Evolutionary conservation across 2,329 filamentous ascomycete species (phyloP).

Genomic region (Paradendryphiella salina): DNA sequence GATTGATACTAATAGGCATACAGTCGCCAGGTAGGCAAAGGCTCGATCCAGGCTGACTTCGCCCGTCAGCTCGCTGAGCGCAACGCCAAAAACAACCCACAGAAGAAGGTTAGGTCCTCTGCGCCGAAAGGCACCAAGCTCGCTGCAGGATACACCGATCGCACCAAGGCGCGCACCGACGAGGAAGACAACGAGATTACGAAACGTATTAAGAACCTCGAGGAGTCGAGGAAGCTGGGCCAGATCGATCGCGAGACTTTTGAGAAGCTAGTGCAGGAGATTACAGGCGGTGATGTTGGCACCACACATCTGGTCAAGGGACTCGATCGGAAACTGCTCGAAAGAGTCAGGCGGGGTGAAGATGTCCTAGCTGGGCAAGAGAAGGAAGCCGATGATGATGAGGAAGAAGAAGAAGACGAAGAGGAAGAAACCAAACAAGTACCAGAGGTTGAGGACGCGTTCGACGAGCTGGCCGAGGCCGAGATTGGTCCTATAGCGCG

Average conservation of each 20-base stretch:
- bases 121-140: slow-evolving; percentile 83
- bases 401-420: slow-evolving; percentile 26
- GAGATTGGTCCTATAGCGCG: slow-evolving; percentile 70
- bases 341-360: slow-evolving; percentile 70
- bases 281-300: slow-evolving; percentile 76
- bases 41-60: slow-evolving; percentile 66
- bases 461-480: slow-evolving; percentile 62
- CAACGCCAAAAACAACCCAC: slow-evolving; percentile 56
- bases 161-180: slow-evolving; percentile 65
- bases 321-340: slow-evolving; percentile 79
- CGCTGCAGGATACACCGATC: slow-evolving; percentile 80
- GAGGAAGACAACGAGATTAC: slow-evolving; percentile 61
- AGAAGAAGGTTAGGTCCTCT: slow-evolving; percentile 76
- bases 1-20: slow-evolving; percentile 10
- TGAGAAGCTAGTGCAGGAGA: slow-evolving; percentile 71
- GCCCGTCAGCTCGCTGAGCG: slow-evolving; percentile 81
- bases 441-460: slow-evolving; percentile 50
- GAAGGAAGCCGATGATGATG: slow-evolving; percentile 37
- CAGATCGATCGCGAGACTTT: slow-evolving; percentile 82
- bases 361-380: slow-evolving; percentile 47
- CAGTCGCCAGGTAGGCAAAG: slow-evolving; percentile 66
- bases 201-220: slow-evolving; percentile 73
- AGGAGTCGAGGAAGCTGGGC: slow-evolving; percentile 78
- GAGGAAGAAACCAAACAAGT: slow-evolving; percentile 33
- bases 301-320: slow-evolving; percentile 91